Evolutionary conservation across 202 grass and related monocot species (phyloP).

Genomic region (Panicum hallii): DNA sequence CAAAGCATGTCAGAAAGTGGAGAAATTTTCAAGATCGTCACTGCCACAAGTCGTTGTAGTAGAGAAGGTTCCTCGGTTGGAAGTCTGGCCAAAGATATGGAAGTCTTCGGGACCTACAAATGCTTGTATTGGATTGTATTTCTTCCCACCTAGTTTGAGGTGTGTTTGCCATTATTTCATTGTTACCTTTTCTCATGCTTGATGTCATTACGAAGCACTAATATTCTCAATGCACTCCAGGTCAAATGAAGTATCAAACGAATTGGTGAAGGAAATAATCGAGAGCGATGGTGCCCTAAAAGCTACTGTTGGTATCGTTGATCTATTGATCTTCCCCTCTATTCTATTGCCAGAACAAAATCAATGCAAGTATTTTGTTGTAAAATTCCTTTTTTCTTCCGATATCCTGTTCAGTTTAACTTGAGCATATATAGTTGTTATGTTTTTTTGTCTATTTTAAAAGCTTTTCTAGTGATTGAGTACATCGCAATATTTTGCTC

Average conservation of each 20-base stretch:
- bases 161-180: conserved; percentile 25
- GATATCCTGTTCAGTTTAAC: not conserved
- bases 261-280: conserved; percentile 53
- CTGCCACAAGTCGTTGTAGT: conserved; percentile 53
- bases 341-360: conserved; percentile 54
- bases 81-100: conserved; percentile 69
- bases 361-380: conserved; percentile 46
- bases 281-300: conserved; percentile 54
- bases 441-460: not conserved
- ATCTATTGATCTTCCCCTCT: conserved; percentile 78
- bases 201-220: not conserved
- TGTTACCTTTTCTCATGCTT: not conserved
- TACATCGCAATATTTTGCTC: not conserved
- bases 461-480: not conserved
- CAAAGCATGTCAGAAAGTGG: conserved; percentile 59
- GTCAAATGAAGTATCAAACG: conserved; percentile 42
- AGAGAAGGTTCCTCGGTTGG: conserved; percentile 54
- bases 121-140: conserved; percentile 70
- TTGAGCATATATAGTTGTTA: not conserved
- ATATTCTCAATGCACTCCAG: conserved; percentile 37
- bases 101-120: conserved; percentile 51
- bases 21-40: conserved; percentile 33
- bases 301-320: conserved; percentile 48
- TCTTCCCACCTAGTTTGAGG: conserved; percentile 59
- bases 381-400: not conserved